Conservation (phyloP, 1,284 basidiomycete genomes). For the Cutaneotrichosporon dermatis region DNA sequence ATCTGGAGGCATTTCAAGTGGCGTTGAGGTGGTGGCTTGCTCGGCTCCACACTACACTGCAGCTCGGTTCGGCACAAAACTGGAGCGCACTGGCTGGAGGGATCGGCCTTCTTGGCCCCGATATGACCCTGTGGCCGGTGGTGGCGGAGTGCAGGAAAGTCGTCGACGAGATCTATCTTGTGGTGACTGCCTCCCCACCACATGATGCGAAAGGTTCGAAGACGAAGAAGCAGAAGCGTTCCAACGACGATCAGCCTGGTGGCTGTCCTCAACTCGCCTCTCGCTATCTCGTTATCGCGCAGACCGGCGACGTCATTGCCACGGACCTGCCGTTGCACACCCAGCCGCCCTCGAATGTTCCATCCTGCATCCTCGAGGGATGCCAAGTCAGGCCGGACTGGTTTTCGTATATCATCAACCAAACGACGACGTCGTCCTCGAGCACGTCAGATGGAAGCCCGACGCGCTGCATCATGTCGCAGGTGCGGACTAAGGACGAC, state of each 20-base stretch:
- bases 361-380: constrained; percentile 7
- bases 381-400: constrained; percentile 31
- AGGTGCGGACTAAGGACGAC: constrained; percentile 29
- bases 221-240: no score
- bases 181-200: constrained; percentile 1
- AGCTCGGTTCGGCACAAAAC: constrained; percentile 23
- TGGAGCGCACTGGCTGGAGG: constrained; percentile 23
- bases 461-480: background rate
- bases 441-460: no score
- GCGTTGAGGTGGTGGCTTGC: constrained; percentile 34
- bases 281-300: constrained; percentile 7
- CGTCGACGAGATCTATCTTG: constrained; percentile 17
- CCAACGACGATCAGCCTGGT: background rate
- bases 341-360: no score
- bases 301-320: constrained; percentile 11
- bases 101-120: constrained; percentile 23
- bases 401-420: no score
- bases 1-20: constrained; percentile 19
- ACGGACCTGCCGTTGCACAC: background rate
- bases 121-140: constrained; percentile 26
- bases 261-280: background rate
- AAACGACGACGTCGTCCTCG: no score
- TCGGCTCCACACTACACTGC: constrained; percentile 24
- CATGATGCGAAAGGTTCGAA: background rate
- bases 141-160: constrained; percentile 18